Conservation (phyloP, 441 rosid species). For the Gossypium laxum region DNA sequence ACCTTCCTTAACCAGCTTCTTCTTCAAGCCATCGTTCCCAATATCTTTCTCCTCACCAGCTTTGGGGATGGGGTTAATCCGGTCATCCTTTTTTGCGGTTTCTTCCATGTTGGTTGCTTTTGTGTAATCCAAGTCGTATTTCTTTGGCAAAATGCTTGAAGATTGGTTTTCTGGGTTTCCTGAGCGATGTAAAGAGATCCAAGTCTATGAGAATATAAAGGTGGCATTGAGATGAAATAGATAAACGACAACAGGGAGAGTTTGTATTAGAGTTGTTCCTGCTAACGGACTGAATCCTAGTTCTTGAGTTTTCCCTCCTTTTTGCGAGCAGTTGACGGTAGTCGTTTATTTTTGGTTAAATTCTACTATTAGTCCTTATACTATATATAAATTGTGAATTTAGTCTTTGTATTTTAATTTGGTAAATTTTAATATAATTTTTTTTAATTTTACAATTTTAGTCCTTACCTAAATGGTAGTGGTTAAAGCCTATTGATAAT, state of each 20-base stretch:
- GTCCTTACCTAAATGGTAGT: too few species aligned
- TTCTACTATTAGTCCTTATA: too few species aligned
- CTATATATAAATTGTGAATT: too few species aligned
- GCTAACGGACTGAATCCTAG: background rate
- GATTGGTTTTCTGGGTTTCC: background rate
- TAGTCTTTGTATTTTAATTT: too few species aligned
- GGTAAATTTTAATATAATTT: too few species aligned
- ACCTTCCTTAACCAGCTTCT: constrained; percentile 59
- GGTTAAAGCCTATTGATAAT: too few species aligned
- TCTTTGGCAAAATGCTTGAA: constrained; percentile 19
- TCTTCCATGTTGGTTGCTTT: constrained; percentile 22
- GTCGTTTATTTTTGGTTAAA: too few species aligned
- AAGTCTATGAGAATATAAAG: background rate
- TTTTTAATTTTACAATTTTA: too few species aligned
- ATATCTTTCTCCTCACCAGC: constrained; percentile 65
- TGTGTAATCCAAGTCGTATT: constrained; percentile 51
- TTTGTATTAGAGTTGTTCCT: constrained; percentile 3
- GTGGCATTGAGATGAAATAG: background rate
- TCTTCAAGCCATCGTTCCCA: constrained; percentile 50
- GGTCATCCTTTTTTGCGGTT: constrained; percentile 19
- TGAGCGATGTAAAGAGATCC: background rate
- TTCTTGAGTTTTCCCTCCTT: background rate
- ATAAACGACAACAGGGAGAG: background rate
- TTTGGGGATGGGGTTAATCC: constrained; percentile 19
- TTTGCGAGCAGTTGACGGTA: background rate